These are phyloP conservation scores for Crucihimalaya himalaica DNA, from an alignment of 345 rosid species.

Conservation along the genomic window DNA sequence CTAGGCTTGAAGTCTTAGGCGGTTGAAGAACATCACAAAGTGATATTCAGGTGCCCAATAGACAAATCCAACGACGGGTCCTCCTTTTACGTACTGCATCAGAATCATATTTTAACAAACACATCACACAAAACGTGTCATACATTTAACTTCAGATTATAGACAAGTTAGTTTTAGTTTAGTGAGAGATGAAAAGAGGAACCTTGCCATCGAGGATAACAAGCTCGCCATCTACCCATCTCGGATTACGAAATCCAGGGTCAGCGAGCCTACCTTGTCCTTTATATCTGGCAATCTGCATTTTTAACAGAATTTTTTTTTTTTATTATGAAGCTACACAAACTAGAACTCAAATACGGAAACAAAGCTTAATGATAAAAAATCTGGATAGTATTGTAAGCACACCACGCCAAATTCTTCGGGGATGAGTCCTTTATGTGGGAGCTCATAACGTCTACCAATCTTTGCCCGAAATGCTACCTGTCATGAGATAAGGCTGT, in stretches of 20 bases:
- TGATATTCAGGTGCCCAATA: constrained; percentile 98
- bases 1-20: constrained; percentile 73
- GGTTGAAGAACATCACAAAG: constrained; percentile 89
- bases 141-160: neutral
- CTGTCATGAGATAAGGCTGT: constrained; percentile 41
- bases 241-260: constrained; percentile 80
- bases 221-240: constrained; percentile 99
- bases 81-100: constrained; percentile 83
- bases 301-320: no score
- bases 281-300: constrained; percentile 86
- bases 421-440: constrained; percentile 91
- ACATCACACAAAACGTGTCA: constrained; percentile 2
- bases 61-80: constrained; percentile 93
- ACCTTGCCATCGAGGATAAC: constrained; percentile 98
- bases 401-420: constrained; percentile 97
- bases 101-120: neutral
- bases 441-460: constrained; percentile 88
- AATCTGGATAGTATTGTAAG: constrained; percentile 11
- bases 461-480: constrained; percentile 96
- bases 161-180: constrained; percentile 13
- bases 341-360: neutral
- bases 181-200: constrained; percentile 18
- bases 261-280: constrained; percentile 98
- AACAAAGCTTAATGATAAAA: neutral
- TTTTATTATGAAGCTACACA: constrained; percentile 25